Conservation (phyloP, 768 basidiomycete species). For the Floccularia luteovirens region DNA sequence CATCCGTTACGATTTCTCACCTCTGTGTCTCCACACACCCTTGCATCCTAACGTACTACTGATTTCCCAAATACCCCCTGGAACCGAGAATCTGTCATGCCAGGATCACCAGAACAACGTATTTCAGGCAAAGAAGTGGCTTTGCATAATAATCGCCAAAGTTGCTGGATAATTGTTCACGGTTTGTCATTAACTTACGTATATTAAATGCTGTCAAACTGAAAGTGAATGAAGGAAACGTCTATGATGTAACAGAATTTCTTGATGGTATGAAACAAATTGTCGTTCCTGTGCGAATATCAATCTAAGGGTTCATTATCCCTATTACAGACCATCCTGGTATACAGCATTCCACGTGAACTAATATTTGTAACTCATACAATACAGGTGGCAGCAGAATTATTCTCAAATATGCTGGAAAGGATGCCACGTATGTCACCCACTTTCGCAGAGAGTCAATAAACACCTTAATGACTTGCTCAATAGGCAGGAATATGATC, state of each 20-base stretch:
- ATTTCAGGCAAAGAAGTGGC: constrained; percentile 21
- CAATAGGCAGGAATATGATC: constrained; percentile 68
- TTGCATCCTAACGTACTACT: no score
- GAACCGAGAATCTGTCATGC: no score
- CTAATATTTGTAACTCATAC: neutral
- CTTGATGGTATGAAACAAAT: constrained; percentile 44
- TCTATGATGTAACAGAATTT: constrained; percentile 77
- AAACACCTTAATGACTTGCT: no score
- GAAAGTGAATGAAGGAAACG: constrained; percentile 38
- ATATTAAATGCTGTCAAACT: neutral
- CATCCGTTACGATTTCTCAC: no score
- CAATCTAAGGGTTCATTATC: neutral
- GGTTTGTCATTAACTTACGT: constrained; percentile 28
- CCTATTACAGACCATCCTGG: constrained; percentile 57
- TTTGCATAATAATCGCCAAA: constrained; percentile 22
- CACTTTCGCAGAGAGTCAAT: no score
- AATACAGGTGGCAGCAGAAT: constrained; percentile 69
- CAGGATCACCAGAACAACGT: constrained; percentile 1
- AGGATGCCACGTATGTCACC: constrained; percentile 73
- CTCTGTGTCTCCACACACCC: no score
- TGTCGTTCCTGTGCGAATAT: neutral
- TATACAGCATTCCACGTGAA: constrained; percentile 8
- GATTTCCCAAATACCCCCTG: no score
- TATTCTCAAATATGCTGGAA: constrained; percentile 83
- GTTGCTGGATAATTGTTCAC: constrained; percentile 68